Evolutionary conservation across 306 rosid genomes (phyloP).

Genomic region (Hippophae rhamnoides): DNA sequence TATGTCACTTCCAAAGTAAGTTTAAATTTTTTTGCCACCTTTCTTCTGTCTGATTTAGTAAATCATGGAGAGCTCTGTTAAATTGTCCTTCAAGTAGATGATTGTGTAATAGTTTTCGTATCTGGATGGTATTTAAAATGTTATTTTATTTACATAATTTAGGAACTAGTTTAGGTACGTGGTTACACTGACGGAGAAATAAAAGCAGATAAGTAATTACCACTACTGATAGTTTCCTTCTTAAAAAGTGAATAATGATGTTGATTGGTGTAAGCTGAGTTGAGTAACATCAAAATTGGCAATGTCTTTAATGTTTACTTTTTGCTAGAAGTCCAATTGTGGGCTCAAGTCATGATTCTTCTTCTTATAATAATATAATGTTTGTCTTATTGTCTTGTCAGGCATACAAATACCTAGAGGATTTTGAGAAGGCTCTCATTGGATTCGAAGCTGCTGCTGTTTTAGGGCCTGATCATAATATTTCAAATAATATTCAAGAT

Average conservation of each 20-base stretch:
- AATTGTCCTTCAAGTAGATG: too few species aligned
- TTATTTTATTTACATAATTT: neutral
- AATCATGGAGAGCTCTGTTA: too few species aligned
- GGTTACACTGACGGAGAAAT: too few species aligned
- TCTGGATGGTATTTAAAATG: too few species aligned
- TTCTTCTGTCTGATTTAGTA: too few species aligned
- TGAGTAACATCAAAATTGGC: neutral
- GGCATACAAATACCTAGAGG: conserved; percentile 78
- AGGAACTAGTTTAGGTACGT: neutral
- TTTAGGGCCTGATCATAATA: conserved; percentile 82
- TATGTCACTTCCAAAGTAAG: conserved; percentile 80
- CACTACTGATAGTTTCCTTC: too few species aligned
- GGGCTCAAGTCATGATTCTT: neutral
- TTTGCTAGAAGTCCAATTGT: too few species aligned
- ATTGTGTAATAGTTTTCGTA: too few species aligned
- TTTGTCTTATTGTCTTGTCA: conserved; percentile 13
- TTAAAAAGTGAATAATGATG: too few species aligned
- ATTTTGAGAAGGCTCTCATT: conserved; percentile 83
- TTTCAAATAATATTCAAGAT: conserved; percentile 66
- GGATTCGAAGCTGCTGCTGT: conserved; percentile 93
- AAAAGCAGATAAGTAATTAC: too few species aligned
- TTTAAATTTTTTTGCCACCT: conserved; percentile 1
- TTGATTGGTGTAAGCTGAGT: too few species aligned
- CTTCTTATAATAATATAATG: neutral
- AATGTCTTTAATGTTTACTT: too few species aligned